Conservation (phyloP, 352 stramenopile species). For the Pythium insidiosum region DNA sequence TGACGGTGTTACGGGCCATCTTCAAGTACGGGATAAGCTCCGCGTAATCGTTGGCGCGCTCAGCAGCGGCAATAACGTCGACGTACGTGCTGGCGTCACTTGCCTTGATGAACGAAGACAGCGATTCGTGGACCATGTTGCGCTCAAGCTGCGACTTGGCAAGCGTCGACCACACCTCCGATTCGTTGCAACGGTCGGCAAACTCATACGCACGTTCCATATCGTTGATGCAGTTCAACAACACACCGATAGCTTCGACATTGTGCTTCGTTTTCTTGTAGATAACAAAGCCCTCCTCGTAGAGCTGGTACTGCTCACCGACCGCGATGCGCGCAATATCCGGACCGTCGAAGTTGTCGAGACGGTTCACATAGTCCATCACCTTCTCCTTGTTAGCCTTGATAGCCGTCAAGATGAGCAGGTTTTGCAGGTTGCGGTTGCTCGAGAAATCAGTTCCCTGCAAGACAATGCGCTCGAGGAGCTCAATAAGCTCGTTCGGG, state of each 20-base stretch:
- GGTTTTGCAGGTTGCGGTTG: conserved; percentile 99
- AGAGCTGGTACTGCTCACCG: conserved; percentile 97
- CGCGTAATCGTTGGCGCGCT: conserved; percentile 95
- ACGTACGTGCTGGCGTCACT: conserved; percentile 97
- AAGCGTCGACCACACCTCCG: conserved; percentile 98
- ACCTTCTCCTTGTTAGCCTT: conserved; percentile 97
- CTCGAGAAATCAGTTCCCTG: conserved; percentile 99
- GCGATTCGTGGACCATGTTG: conserved; percentile 93
- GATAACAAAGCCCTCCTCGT: conserved; percentile 99
- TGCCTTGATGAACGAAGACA: conserved; percentile 99
- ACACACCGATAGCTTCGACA: conserved; percentile 88
- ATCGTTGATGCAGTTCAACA: conserved; percentile 96
- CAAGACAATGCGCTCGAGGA: conserved; percentile 99
- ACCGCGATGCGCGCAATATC: conserved; percentile 99
- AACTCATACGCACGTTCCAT: conserved; percentile 98
- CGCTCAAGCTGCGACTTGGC: conserved; percentile 98
- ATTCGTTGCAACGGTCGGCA: conserved; percentile 97
- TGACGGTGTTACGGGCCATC: conserved; percentile 98
- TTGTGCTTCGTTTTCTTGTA: conserved; percentile 99
- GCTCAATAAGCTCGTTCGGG: conserved; percentile 97
- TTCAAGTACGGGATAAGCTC: conserved; percentile 98
- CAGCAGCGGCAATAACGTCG: conserved; percentile 96
- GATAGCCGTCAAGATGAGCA: conserved; percentile 99
- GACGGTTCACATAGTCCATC: conserved; percentile 99
- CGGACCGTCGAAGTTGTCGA: conserved; percentile 99